Evolutionary conservation across 306 rosid genomes (phyloP), one percentile per base, ranked within the genome.

Genomic region (Phaseolus lunatus): DNA sequence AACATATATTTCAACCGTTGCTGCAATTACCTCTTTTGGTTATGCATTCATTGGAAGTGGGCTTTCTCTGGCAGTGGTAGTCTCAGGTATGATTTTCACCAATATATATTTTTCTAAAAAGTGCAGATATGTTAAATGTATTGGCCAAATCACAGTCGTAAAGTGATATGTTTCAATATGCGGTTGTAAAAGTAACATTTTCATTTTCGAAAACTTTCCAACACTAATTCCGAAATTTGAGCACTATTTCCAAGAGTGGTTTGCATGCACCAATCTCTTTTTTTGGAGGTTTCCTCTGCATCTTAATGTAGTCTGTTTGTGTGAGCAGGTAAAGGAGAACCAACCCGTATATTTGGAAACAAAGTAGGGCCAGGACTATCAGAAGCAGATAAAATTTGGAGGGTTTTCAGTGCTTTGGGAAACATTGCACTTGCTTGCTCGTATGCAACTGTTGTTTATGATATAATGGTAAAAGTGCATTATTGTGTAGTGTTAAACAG

Each of bases 351-450:
- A 45, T 65, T 37, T 9, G 92, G 89, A 48, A 68, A 14, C 15
- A 70, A 59, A 72, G 29, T 73, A 6, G 93, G 84, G 5, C 68
- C 79, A 31, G 85, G 15, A 11, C 9, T 85, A 41, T 83, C 93
- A 9, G 57, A 18, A 29, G 50, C 70, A 22, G 92, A 89, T 12
- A 91, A 87, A 84, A 7, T 85, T 19, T 89, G 94, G 92, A 89
- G 63, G 39, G 79, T 78, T 81, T 85, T 89, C 48, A 84, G 87
- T 76, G 94, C 94, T 44, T 35, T 83, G 58, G 97, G 97, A 48
- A 89, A 87, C 66, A 89, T 91, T 52, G 93, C 96, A 12, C 86
- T 91, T 84, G 90, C 96, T 75, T 86, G 87, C 78, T 77, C 88
- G 18, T 91, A 74, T 75, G 82, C 92, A 15, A 72, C 77, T 3